A percentile compares a stretch with the other conserved stretches of the same genome.
Evolutionary conservation across 1,139 yeast genomes (phyloP).

Genomic region (Kazachstania sp.): DNA sequence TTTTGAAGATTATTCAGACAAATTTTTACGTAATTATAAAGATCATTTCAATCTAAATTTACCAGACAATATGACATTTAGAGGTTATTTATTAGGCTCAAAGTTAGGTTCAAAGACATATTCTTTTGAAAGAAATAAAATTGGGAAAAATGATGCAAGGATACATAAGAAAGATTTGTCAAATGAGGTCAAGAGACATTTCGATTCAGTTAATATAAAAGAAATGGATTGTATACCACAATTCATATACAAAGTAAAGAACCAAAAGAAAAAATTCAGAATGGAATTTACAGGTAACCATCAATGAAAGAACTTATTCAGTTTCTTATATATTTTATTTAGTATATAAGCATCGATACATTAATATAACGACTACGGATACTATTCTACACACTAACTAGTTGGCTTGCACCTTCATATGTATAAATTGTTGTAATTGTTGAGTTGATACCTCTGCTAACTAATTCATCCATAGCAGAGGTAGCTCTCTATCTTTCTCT

Average conservation of each 20-base stretch:
- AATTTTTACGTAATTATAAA: conserved; percentile 28
- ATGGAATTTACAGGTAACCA: conserved; percentile 26
- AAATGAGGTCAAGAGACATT: conserved; percentile 24
- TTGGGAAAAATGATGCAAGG: conserved; percentile 20
- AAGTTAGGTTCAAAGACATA: conserved; percentile 27
- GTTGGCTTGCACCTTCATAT: too few species aligned
- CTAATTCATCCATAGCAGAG: too few species aligned
- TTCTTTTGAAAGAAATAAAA: conserved; percentile 20
- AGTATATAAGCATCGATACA: not conserved
- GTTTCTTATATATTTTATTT: not conserved
- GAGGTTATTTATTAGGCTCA: conserved; percentile 29
- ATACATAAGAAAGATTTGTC: conserved; percentile 25
- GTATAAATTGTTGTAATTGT: too few species aligned
- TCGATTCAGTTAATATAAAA: conserved; percentile 20
- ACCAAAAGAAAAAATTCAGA: conserved; percentile 26
- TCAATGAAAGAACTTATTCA: not conserved
- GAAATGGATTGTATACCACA: conserved; percentile 31
- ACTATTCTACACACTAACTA: too few species aligned
- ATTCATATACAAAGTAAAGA: conserved; percentile 30
- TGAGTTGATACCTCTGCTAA: too few species aligned
- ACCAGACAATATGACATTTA: conserved; percentile 27
- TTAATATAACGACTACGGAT: too few species aligned
- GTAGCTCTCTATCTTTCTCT: too few species aligned
- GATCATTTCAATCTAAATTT: conserved; percentile 25
- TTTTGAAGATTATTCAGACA: conserved; percentile 26